Conservation (phyloP, 2,329 filamentous ascomycete species). For the Claviceps quebecensis region DNA sequence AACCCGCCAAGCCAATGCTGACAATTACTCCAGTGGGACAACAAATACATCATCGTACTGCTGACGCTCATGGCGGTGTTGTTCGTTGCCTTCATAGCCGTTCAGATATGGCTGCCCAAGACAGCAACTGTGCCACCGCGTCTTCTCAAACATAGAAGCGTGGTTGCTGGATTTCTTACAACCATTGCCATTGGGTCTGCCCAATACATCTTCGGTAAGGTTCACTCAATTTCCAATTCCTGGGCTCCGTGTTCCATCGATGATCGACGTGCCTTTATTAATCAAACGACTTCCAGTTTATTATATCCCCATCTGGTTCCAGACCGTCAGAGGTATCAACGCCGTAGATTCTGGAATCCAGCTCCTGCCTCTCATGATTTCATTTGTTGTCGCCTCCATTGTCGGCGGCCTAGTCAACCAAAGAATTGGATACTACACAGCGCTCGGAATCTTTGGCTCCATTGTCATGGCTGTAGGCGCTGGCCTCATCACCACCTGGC, state of each 20-base stretch:
- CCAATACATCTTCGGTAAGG: neutral
- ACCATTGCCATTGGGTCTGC: neutral
- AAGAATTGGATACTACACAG: constrained; percentile 45
- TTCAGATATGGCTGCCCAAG: constrained; percentile 20
- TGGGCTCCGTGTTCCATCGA: no score
- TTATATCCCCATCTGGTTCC: constrained; percentile 19
- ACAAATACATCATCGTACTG: constrained; percentile 11
- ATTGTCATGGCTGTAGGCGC: constrained; percentile 36
- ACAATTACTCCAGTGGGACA: neutral
- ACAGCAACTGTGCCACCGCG: constrained; percentile 25
- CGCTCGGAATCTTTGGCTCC: constrained; percentile 38
- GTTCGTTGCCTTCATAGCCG: constrained; percentile 24
- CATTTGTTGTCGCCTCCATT: constrained; percentile 37
- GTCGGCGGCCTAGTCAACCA: constrained; percentile 34
- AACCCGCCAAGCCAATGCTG: neutral
- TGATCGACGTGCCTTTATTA: no score
- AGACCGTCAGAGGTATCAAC: constrained; percentile 37
- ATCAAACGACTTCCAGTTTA: neutral
- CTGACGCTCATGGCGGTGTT: constrained; percentile 26
- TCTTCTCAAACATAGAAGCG: constrained; percentile 25
- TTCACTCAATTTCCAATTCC: no score
- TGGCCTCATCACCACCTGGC: constrained; percentile 44
- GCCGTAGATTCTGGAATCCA: constrained; percentile 42
- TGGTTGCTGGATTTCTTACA: constrained; percentile 20
- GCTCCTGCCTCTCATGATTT: constrained; percentile 42